Percentiles rank a stretch among this genome's conserved stretches.
Evolutionary conservation across 495 filamentous ascomycete species (phyloP).

Genomic region (Lasiosphaeria hispida): DNA sequence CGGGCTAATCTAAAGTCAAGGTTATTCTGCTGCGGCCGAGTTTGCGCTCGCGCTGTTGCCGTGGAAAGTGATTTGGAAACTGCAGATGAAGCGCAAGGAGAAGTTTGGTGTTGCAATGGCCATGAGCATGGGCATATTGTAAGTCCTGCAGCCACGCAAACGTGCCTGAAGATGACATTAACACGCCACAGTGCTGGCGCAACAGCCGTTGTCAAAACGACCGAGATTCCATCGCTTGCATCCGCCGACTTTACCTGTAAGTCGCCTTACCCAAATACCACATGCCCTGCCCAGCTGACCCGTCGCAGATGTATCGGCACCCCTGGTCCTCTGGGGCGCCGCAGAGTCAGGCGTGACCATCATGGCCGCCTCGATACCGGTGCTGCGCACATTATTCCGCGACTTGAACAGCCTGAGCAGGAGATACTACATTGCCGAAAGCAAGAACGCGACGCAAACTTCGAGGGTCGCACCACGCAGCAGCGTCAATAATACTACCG

Average conservation of each 20-base stretch:
- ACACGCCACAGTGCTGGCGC: constrained; percentile 25
- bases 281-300: not conserved
- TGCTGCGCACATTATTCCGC: constrained; percentile 34
- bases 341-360: constrained; percentile 38
- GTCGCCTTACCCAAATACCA: not conserved
- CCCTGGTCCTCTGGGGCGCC: constrained; percentile 32
- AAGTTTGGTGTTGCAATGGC: constrained; percentile 38
- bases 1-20: constrained; percentile 10
- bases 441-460: constrained; percentile 10
- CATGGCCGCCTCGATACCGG: constrained; percentile 38
- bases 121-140: constrained; percentile 44
- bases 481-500: not conserved
- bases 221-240: constrained; percentile 24
- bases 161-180: not conserved
- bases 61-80: constrained; percentile 31
- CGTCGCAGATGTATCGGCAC: constrained; percentile 22
- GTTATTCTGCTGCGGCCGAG: constrained; percentile 37
- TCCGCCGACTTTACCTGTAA: constrained; percentile 29
- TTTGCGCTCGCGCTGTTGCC: constrained; percentile 36
- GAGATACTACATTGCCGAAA: constrained; percentile 14
- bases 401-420: constrained; percentile 19
- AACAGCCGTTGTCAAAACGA: constrained; percentile 32
- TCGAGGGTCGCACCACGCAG: not conserved
- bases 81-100: constrained; percentile 37
- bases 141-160: constrained; percentile 7